Evolutionary conservation across 2,329 filamentous ascomycete species (phyloP).

Genomic region (Rhynchosporium secalis): DNA sequence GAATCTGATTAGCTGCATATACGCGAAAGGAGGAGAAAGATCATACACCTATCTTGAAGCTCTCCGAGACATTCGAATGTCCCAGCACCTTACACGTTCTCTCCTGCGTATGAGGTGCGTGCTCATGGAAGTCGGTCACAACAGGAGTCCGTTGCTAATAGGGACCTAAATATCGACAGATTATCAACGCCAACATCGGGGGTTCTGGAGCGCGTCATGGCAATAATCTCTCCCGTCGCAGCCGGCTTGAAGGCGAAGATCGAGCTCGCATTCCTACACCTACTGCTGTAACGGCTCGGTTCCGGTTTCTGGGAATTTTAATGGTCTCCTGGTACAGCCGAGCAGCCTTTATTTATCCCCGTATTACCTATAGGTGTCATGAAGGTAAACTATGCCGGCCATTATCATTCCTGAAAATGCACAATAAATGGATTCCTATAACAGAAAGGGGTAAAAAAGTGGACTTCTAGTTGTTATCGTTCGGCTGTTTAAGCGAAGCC

Average conservation of each 20-base stretch:
- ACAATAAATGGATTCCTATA: not conserved
- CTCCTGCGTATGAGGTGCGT: not conserved
- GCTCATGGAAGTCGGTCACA: not conserved
- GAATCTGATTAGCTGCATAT: constrained; percentile 1
- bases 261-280: not conserved
- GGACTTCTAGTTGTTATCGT: not conserved
- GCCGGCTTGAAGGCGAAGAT: not conserved
- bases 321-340: not conserved
- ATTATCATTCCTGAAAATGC: not conserved
- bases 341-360: not conserved
- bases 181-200: not conserved
- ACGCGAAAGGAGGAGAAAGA: not conserved
- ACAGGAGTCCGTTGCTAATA: not conserved
- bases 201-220: not conserved
- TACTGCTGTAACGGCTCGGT: not conserved
- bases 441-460: constrained; percentile 1
- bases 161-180: not conserved
- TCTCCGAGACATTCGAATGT: not conserved
- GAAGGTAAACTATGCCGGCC: not conserved
- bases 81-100: constrained; percentile 5
- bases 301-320: not conserved
- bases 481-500: constrained; percentile 8
- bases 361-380: not conserved
- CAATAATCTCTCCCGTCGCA: not conserved
- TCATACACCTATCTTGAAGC: not conserved